Evolutionary conservation across 2,329 filamentous ascomycete species (phyloP), one percentile per base, ranked within the genome.

Genomic region (Aureobasidium lini): DNA sequence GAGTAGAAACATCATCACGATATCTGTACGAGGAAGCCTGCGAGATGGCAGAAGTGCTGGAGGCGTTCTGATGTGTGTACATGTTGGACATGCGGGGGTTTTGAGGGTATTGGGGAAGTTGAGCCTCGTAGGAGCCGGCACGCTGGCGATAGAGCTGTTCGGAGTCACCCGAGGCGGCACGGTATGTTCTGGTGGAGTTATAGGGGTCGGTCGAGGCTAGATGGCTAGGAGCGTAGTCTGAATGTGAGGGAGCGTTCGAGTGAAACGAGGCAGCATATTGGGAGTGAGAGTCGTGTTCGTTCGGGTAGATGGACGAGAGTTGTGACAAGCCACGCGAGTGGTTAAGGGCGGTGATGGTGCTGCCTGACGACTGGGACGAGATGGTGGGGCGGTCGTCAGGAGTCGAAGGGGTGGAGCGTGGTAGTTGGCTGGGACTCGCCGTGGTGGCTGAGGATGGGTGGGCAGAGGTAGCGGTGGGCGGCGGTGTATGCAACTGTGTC

Each of bases 41-140:
- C n/a, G 69, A 69, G 18, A 70, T 65, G 32, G 67, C 69, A 23
- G 77, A 79, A 67, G 74, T 75, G 29, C 75, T 72, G 39, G 77
- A 79, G 39, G 73, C 67, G 64, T 79, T 79, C 44, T 73, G 69
- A 62, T 79, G 77, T 64, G 70, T 75, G 69, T 80, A 79, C 69
- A 80, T 73, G 63, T 70, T 57, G 29, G 57, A 59, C 57, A 59
- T 59, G 48, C 57, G 57, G 28, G 52, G 37, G 6, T 46, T 47
- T n/a, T 72, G 65, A 60, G 59, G 40, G 23, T 57, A 61, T 40
- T 57, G 59, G 10, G 59, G 46, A 11, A 37, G 31, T 67, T 66
- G 56, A 6, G 57, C 37, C 37, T 59, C 57, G 36, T 59, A 53
- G 3, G 57, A 53, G 29, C 57, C 46, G 10, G 46, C 29, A 31